Base-by-base conservation (phyloP, 2,329 filamentous ascomycete genomes). In the Sclerotinia borealis region DNA sequence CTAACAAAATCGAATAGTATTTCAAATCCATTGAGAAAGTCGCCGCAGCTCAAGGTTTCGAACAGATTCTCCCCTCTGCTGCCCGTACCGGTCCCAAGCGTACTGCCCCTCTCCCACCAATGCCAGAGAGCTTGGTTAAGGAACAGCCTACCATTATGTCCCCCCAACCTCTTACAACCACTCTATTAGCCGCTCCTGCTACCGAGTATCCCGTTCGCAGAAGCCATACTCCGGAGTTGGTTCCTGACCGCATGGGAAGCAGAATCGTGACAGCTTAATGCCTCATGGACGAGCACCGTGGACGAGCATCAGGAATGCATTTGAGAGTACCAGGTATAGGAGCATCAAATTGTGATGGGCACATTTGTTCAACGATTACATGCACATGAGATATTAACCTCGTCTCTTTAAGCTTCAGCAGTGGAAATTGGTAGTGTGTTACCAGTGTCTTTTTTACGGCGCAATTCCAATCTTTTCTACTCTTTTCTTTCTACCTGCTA, bases 21-120 rank as follows among this genome's bases (percentile, higher is more conserved):
- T 90, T 90, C 75, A 89, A 89, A 77, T 86, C 83, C 66, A 89
- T 90, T 70, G 87, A 90, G 75, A 81, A 85, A 71, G 81, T 88
- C 2, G 85, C 85, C 49, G 79, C 73, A 29, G 77, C 80, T 65
- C 79, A 83, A 69, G 82, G 82, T 45, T 85, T 84, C 72, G 81
- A 84, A 73, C 82, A 84, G 69, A 83, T 83, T 64, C 76, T 84
- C 37, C 81, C 82, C 36, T 84, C 82, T 36, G 81, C 79, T 66
- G 80, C 85, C 64, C 80, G 83, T 68, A 84, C 81, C 13, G 81
- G 80, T n/a, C 76, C 76, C 19, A 71, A 75, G 6, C 59, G 63
- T n/a, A 59, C 63, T 39, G 50, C 59, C 22, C 61, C 67, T 47
- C 68, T 66, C 54, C 66, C 67, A 54, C 67, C 69, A 13, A 60